Conservation (phyloP, 345 rosid species). For the Eucalyptus urophylla region DNA sequence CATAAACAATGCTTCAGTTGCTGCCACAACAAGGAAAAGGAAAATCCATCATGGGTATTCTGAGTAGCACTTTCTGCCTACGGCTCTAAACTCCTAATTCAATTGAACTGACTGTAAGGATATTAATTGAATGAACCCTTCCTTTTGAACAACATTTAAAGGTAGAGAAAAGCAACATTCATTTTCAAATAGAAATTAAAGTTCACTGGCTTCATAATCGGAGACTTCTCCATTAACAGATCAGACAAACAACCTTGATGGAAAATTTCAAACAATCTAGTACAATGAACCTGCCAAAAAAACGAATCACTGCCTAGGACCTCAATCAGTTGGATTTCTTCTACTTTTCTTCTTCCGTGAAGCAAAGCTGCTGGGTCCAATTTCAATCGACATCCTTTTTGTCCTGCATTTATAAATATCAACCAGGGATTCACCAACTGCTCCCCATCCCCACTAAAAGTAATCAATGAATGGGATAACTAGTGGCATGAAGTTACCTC, state of each 20-base stretch:
- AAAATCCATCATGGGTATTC: neutral
- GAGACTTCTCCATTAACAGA: neutral
- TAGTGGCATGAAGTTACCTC: neutral
- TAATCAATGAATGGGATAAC: neutral
- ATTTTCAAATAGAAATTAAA: neutral
- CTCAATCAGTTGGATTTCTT: constrained; percentile 1
- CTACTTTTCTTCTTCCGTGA: constrained; percentile 73
- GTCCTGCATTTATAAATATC: constrained; percentile 28
- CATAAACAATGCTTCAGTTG: neutral
- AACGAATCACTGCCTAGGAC: neutral
- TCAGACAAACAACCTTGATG: neutral
- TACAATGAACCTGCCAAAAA: neutral
- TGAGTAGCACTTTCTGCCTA: neutral
- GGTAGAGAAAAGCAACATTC: neutral
- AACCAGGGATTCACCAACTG: neutral
- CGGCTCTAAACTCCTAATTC: neutral
- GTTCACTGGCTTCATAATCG: neutral
- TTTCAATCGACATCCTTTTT: constrained; percentile 66
- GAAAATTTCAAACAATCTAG: neutral
- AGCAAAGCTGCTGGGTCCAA: constrained; percentile 67
- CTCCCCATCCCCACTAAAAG: neutral
- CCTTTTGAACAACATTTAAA: neutral
- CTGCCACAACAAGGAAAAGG: neutral
- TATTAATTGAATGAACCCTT: neutral
- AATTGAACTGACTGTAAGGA: neutral